These are phyloP conservation scores for Salix suchowensis DNA, from an alignment of 345 rosid genomes.

Conservation along the genomic window DNA sequence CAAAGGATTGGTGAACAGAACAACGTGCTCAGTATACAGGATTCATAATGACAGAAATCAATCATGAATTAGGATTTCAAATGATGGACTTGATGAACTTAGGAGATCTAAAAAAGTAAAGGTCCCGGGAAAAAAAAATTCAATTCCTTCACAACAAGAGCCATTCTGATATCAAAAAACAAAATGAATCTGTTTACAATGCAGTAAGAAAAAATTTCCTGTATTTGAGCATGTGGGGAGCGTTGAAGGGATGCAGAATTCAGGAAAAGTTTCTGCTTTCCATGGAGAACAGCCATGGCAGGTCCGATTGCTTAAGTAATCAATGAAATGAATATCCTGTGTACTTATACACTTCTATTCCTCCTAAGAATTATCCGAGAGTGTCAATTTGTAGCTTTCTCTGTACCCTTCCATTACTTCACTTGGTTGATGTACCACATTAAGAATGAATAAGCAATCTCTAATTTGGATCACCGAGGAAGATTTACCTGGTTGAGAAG, in stretches of 20 bases:
- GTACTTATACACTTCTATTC: not conserved
- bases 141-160: not conserved
- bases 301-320: not conserved
- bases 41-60: not conserved
- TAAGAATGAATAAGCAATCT: not conserved
- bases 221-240: not conserved
- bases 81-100: not conserved
- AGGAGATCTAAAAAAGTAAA: not conserved
- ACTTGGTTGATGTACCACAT: not conserved
- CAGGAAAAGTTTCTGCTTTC: not conserved
- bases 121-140: not conserved
- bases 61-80: not conserved
- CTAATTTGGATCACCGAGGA: not conserved
- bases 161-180: not conserved
- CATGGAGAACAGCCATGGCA: not conserved
- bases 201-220: not conserved
- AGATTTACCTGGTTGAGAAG: constrained; percentile 64
- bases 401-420: not conserved
- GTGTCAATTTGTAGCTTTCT: not conserved
- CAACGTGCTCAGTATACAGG: not conserved
- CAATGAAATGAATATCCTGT: not conserved
- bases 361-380: not conserved
- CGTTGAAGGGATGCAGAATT: not conserved
- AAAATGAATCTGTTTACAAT: not conserved
- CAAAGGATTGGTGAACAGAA: not conserved